Evolutionary conservation across 345 rosid genomes (phyloP), one percentile per base, ranked within the genome.

Genomic region (Citrus glauca): DNA sequence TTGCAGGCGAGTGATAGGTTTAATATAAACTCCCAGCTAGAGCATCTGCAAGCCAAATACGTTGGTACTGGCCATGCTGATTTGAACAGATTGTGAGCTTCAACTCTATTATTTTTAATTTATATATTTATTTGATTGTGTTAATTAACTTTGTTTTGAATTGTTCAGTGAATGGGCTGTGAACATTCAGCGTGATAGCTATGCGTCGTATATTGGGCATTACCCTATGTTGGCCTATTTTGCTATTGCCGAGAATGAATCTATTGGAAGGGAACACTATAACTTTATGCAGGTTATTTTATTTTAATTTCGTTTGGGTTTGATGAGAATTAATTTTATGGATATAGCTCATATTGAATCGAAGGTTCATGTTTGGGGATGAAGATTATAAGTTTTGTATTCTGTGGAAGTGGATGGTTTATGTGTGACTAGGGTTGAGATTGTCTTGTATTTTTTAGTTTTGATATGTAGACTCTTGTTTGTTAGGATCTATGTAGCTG

Each of bases 41-140:
- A 96, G 82, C 99, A 94, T 86, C 98, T 94, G 74, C 98, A 94
- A 82, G 98, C 99, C 73, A 96, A 94, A 84, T 96, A 96, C 78
- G 98, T 92, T 45, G 99, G 99, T 40, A 96, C 97, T 4, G 95
- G 98, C 5, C 98, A 96, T 69, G 97, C 99, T 0, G 99, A 96
- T 79, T 82, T 96, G 83, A 96, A 89, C 84, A 83, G 97, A 96
- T 96, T 91, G 98, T 96, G 53, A 86, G 96, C 77, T 72, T 74
- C 61, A 53, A 38, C n/a, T n/a, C 3, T 28, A 16, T 3, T 11
- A 8, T 50, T 27, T 14, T 13, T 70, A 17, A 50, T 50, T 5
- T 50, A 50, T 93, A 94, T 81, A 91, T 92, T 40, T 33, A 13
- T 22, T 61, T 67, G 33, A 42, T 33, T 27, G 2, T 67, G 17